Evolutionary conservation across 148 eudicot species (phyloP), one percentile per base, ranked within the genome.

Genomic region (Talinum fruticosum): DNA sequence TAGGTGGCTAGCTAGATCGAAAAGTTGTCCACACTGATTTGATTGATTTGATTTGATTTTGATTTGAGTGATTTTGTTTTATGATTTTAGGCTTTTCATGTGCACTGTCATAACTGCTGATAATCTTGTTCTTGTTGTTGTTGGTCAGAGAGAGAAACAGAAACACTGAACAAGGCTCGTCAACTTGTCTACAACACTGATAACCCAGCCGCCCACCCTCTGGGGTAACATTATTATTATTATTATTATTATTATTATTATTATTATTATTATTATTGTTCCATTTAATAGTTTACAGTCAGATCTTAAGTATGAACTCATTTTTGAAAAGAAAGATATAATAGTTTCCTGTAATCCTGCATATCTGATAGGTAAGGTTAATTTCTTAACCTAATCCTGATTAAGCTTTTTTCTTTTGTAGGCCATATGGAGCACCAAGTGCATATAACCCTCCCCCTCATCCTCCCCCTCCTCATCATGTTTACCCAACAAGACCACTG

Each of bases 161-260:
- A 96, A 81, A 87, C 97, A 37, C 90, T 96, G 80, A 91, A 96
- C 86, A 88, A 88, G 66, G 99, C 99, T 87, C 97, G 99, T 75
- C 99, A 96, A 68, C 92, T 96, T 78, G 99, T 96, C 75, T 93
- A 89, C 83, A 84, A 79, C 35, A 86, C 88, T 81, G 97, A 95
- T 80, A 85, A 80, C 83, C 61, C 87, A 69, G 78, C 86, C 41
- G 73, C 80, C 49, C 86, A 57, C 83, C 90, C 80, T 85, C 78
- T 88, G 74, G 90, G 98, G 91, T 94, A 87, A 57, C 34, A 18
- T 34, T 21, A 7, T 24, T 64, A 1, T 67, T 29, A 10, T 66
- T 74, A 4, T 26, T 1, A 67, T 38, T 32, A 29, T 35, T 45
- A 1, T 49, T n/a, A 36, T 14, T 15, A 5, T 44, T 28, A 70